Conservation (phyloP, 768 basidiomycete species). For the Suillus spraguei region DNA sequence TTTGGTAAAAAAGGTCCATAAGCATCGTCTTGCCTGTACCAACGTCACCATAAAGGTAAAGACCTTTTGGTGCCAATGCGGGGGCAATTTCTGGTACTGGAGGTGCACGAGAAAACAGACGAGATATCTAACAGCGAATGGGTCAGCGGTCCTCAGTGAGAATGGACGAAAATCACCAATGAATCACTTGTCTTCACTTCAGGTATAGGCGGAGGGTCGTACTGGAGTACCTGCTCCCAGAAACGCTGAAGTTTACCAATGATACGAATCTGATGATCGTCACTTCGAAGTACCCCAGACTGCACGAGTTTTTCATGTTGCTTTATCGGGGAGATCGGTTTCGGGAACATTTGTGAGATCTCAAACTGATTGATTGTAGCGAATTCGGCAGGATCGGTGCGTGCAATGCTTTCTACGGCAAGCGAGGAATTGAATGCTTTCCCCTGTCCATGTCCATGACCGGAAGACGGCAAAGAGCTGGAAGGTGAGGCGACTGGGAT, state of each 20-base stretch:
- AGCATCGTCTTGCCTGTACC: conserved; percentile 99
- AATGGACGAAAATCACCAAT: conserved; percentile 29
- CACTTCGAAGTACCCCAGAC: conserved; percentile 61
- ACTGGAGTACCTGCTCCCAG: conserved; percentile 68
- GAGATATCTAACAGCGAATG: conserved; percentile 21
- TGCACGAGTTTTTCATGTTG: conserved; percentile 52
- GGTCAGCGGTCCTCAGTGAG: conserved; percentile 33
- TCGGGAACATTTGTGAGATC: background rate
- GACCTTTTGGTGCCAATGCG: conserved; percentile 70
- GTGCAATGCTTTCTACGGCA: conserved; percentile 1
- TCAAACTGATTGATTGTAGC: background rate
- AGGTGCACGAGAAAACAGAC: conserved; percentile 32
- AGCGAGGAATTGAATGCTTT: conserved; percentile 9
- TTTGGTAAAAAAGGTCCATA: conserved; percentile 95
- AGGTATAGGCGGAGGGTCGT: conserved; percentile 70
- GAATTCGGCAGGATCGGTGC: background rate
- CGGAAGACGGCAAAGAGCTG: conserved; percentile 1
- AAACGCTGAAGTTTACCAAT: conserved; percentile 81
- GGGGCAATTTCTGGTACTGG: conserved; percentile 38
- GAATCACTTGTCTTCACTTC: conserved; percentile 35
- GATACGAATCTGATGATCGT: conserved; percentile 84
- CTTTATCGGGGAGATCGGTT: conserved; percentile 28
- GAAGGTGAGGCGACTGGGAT: conserved; percentile 6
- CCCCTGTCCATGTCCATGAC: background rate
- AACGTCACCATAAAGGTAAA: conserved; percentile 96